Conservation (phyloP, 2,329 filamentous ascomycete species). For the Aureobasidium musti region DNA sequence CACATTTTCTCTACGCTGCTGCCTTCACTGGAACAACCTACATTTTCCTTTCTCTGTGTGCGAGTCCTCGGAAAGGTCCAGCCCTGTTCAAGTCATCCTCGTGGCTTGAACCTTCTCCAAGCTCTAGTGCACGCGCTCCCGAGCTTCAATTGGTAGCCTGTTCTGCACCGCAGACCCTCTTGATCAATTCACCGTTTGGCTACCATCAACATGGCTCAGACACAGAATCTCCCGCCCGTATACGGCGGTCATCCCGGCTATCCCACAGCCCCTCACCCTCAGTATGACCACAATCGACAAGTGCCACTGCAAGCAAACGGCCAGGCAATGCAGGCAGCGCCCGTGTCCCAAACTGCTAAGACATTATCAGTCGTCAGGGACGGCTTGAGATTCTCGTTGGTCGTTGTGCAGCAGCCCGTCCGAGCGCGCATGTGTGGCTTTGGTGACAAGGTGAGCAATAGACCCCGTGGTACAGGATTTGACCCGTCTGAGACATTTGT, state of each 20-base stretch:
- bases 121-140: not conserved
- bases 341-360: not conserved
- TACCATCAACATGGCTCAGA: constrained; percentile 23
- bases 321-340: constrained; percentile 19
- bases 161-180: constrained; percentile 6
- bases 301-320: constrained; percentile 21
- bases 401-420: constrained; percentile 86
- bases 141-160: constrained; percentile 17
- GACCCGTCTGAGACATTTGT: constrained; percentile 38
- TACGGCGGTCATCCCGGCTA: constrained; percentile 8
- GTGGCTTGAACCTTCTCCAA: not conserved
- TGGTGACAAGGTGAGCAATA: constrained; percentile 78
- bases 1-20: constrained; percentile 5
- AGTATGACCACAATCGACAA: constrained; percentile 17
- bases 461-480: constrained; percentile 5
- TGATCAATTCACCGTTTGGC: constrained; percentile 22
- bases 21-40: not conserved
- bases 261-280: constrained; percentile 5
- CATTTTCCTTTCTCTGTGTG: not conserved
- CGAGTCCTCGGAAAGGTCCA: not conserved
- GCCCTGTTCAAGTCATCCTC: not conserved
- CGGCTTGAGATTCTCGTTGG: constrained; percentile 10
- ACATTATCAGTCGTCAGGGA: constrained; percentile 6
- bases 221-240: constrained; percentile 25
- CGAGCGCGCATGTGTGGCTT: constrained; percentile 98